Evolutionary conservation across 495 filamentous ascomycete genomes (phyloP).

Genomic region (Apiosordaria backusii): DNA sequence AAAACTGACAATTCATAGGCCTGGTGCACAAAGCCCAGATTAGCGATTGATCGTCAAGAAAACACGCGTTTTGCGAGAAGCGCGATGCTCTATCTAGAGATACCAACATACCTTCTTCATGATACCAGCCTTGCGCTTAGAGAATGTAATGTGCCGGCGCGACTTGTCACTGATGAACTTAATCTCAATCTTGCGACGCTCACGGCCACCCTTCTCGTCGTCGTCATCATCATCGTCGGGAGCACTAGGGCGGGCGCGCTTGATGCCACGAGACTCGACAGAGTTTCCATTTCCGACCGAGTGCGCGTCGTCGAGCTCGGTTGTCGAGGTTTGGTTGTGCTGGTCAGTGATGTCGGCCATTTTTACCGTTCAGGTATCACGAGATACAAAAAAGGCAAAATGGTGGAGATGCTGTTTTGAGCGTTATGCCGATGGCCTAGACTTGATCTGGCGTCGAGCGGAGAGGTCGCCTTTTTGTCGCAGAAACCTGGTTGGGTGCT

Average conservation of each 20-base stretch:
- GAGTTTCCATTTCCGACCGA: constrained; percentile 60
- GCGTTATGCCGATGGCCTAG: constrained; percentile 57
- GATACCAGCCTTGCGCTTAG: constrained; percentile 99
- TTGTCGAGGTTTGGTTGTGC: constrained; percentile 56
- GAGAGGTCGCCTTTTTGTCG: constrained; percentile 49
- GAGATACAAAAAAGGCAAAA: constrained; percentile 44
- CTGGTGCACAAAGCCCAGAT: constrained; percentile 46
- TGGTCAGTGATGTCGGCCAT: constrained; percentile 64
- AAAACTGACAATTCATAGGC: constrained; percentile 97
- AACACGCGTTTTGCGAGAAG: neutral
- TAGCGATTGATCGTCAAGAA: constrained; percentile 22
- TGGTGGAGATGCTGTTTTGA: constrained; percentile 56
- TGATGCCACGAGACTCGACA: constrained; percentile 70
- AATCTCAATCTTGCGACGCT: constrained; percentile 99
- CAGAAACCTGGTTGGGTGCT: constrained; percentile 52
- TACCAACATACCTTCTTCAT: constrained; percentile 93
- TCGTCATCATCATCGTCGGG: constrained; percentile 97
- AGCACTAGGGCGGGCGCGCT: constrained; percentile 78
- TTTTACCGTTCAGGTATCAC: constrained; percentile 47
- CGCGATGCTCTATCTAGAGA: constrained; percentile 12
- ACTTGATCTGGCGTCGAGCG: constrained; percentile 55
- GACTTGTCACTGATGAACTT: constrained; percentile 99
- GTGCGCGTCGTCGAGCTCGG: constrained; percentile 60
- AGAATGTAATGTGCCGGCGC: constrained; percentile 99
- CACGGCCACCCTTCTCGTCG: constrained; percentile 95